Evolutionary conservation across 106 monocot genomes (phyloP).

Genomic region (Phalaenopsis equestris): DNA sequence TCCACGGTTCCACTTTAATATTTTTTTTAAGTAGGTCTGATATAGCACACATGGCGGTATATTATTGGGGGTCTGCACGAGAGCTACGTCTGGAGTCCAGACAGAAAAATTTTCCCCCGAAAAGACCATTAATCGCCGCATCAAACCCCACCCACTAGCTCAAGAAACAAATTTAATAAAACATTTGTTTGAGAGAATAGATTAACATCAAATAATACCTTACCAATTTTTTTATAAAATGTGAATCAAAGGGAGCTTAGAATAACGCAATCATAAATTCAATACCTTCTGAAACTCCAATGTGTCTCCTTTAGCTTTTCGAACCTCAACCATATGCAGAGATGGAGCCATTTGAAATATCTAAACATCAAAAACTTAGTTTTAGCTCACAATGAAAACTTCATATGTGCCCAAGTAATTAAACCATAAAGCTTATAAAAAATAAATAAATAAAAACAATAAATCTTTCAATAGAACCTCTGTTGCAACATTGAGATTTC

Average conservation of each 20-base stretch:
- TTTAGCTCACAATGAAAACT: background rate
- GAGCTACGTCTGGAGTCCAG: no score
- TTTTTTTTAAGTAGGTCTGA: no score
- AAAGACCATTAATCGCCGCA: no score
- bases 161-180: no score
- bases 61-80: no score
- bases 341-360: slow-evolving; percentile 40
- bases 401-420: background rate
- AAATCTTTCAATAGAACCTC: background rate
- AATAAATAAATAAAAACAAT: background rate
- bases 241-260: background rate
- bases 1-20: no score
- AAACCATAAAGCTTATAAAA: background rate
- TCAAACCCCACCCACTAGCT: no score
- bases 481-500: background rate
- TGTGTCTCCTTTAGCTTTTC: slow-evolving; percentile 26
- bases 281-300: slow-evolving; percentile 31
- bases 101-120: no score
- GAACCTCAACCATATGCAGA: slow-evolving; percentile 32
- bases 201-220: no score
- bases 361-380: background rate
- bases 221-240: no score
- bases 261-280: background rate
- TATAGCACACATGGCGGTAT: no score
- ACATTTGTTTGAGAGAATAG: no score